Evolutionary conservation across 805 yeast genomes (phyloP).

Genomic region (Cyberlindnera suaveolens): DNA sequence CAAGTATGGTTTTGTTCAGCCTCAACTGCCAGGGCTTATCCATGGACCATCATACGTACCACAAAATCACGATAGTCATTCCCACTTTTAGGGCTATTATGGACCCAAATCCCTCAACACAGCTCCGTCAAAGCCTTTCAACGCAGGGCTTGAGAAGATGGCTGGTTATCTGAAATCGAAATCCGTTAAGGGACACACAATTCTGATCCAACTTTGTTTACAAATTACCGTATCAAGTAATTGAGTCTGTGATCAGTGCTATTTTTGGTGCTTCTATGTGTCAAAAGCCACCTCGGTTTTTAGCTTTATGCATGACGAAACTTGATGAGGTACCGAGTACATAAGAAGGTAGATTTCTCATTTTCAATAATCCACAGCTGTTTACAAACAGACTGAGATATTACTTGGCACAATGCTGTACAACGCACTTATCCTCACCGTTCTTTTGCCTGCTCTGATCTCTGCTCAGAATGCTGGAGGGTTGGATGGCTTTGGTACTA

Average conservation of each 20-base stretch:
- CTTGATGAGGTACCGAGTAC: not conserved
- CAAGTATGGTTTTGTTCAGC: too few relatives aligned
- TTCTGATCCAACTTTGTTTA: slow-evolving; percentile 1
- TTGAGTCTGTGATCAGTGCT: not conserved
- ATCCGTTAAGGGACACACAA: not conserved
- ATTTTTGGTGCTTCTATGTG: not conserved
- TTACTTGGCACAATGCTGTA: slow-evolving; percentile 8
- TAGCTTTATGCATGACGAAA: not conserved
- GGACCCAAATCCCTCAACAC: too few relatives aligned
- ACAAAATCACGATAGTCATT: too few relatives aligned
- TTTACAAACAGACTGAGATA: too few relatives aligned
- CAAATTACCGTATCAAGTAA: not conserved
- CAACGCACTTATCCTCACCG: slow-evolving; percentile 7
- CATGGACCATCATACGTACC: too few relatives aligned
- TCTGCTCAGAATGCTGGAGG: slow-evolving; percentile 11
- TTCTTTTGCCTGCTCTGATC: slow-evolving; percentile 4
- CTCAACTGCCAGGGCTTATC: too few relatives aligned
- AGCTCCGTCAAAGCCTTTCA: too few relatives aligned
- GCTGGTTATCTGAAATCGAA: not conserved
- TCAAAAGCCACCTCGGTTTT: not conserved
- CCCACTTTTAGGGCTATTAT: too few relatives aligned
- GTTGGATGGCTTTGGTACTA: slow-evolving; percentile 7
- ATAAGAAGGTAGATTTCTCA: not conserved
- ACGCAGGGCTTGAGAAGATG: not conserved
- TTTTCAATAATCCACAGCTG: too few relatives aligned